A percentile compares a stretch with the other conserved stretches of the same genome.
These are phyloP conservation scores for Xanthoconium purpureum DNA, from an alignment of 768 basidiomycete species.

Conservation along the genomic window DNA sequence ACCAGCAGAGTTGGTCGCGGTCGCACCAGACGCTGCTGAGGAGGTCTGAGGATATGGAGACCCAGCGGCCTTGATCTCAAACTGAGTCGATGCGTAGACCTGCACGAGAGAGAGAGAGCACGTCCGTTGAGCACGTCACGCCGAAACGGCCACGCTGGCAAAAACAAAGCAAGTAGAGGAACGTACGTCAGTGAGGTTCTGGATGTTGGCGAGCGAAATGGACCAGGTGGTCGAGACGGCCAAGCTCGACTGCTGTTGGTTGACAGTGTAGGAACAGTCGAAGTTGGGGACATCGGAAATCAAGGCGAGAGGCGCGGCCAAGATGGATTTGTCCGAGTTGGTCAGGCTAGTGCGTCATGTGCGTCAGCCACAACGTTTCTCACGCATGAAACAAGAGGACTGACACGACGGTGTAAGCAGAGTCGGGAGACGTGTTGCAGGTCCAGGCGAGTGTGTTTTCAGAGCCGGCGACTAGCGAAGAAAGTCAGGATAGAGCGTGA, in stretches of 20 bases:
- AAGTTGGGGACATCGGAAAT: slow-evolving; percentile 52
- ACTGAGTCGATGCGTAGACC: slow-evolving; percentile 58
- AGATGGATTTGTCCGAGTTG: slow-evolving; percentile 41
- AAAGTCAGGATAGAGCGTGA: background rate
- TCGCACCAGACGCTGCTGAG: slow-evolving; percentile 19
- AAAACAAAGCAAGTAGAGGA: no score
- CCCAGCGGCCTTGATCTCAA: slow-evolving; percentile 59
- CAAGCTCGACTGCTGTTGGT: slow-evolving; percentile 41
- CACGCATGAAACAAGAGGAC: no score
- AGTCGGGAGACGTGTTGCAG: slow-evolving; percentile 41
- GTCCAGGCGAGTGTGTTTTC: slow-evolving; percentile 59
- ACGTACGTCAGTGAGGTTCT: slow-evolving; percentile 56
- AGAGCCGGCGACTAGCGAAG: slow-evolving; percentile 48
- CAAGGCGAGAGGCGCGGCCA: slow-evolving; percentile 37
- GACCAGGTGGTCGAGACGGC: slow-evolving; percentile 46
- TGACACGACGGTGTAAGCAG: slow-evolving; percentile 49
- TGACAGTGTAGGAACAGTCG: slow-evolving; percentile 57
- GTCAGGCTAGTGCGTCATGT: slow-evolving; percentile 37
- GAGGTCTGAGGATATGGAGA: slow-evolving; percentile 49
- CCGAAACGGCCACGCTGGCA: no score
- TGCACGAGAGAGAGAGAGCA: no score
- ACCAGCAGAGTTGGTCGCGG: slow-evolving; percentile 20
- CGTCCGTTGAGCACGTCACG: background rate
- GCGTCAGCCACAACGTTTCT: background rate
- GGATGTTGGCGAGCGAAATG: slow-evolving; percentile 45